phyloP scores from a whole-genome alignment of 2,329 filamentous ascomycete genomes.

The Fusarium scirpi region DNA sequence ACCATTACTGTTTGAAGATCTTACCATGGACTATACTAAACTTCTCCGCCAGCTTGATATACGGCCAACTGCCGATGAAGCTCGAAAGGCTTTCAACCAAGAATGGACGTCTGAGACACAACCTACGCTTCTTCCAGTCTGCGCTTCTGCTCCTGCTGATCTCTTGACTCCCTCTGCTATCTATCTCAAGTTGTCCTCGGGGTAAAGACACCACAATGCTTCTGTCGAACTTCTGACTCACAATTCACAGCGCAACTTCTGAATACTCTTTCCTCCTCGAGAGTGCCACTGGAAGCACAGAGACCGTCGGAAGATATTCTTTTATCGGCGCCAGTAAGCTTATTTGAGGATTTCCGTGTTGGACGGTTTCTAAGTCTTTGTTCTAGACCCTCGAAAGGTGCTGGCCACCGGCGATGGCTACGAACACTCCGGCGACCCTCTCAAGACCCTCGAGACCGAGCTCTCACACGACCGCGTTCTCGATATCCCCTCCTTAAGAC shows the following conservation, averaged over 20 bases:
- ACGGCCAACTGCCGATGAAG: conserved; percentile 46
- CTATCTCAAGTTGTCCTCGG: conserved; percentile 81
- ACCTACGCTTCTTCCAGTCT: conserved; percentile 83
- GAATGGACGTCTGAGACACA: conserved; percentile 41
- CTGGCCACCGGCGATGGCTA: conserved; percentile 89
- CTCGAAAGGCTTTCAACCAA: conserved; percentile 45
- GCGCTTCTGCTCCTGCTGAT: conserved; percentile 88
- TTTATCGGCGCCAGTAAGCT: conserved; percentile 79
- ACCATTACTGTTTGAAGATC: not conserved
- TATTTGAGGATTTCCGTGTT: not conserved
- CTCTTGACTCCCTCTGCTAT: conserved; percentile 94
- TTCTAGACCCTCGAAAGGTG: conserved; percentile 75
- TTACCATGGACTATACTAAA: conserved; percentile 17
- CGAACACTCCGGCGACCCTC: conserved; percentile 84
- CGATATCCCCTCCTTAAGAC: conserved; percentile 81
- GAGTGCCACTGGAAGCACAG: conserved; percentile 82
- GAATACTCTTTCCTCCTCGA: conserved; percentile 95
- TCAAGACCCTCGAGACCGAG: conserved; percentile 85
- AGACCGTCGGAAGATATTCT: conserved; percentile 94
- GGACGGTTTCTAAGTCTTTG: conserved; percentile 16
- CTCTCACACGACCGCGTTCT: conserved; percentile 83
- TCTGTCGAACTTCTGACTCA: conserved; percentile 25
- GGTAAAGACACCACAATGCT: conserved; percentile 31
- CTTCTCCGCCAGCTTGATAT: conserved; percentile 42
- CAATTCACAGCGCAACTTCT: conserved; percentile 57